Conservation (phyloP, 1,139 yeast genomes). For the Candida albicans region DNA sequence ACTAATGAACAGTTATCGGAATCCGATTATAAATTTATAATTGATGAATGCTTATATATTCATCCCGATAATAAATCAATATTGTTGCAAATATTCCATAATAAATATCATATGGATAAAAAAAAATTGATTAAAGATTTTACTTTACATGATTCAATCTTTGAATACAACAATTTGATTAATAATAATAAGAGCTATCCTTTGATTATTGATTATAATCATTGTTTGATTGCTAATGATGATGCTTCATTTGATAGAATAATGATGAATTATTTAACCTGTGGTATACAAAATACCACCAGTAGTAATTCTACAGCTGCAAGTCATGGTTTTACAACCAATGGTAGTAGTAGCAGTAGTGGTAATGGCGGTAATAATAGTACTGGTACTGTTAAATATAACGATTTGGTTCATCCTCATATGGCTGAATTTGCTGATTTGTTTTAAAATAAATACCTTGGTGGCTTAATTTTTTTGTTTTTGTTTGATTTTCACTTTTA, state of each 20-base stretch:
- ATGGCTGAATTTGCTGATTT: constrained; percentile 51
- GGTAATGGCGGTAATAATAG: background rate
- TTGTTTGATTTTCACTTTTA: too few relatives aligned
- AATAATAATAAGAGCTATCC: constrained; percentile 19
- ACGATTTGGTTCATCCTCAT: constrained; percentile 42
- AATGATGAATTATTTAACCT: constrained; percentile 41
- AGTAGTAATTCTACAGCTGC: constrained; percentile 3
- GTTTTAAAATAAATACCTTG: constrained; percentile 23
- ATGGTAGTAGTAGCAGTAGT: background rate
- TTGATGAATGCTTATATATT: constrained; percentile 37
- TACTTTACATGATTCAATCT: constrained; percentile 13
- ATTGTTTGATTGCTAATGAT: constrained; percentile 52
- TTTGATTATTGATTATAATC: constrained; percentile 61
- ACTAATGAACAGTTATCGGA: constrained; percentile 26
- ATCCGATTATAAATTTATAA: constrained; percentile 35
- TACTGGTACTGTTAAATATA: constrained; percentile 6
- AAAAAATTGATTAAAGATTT: constrained; percentile 15
- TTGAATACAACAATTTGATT: constrained; percentile 14
- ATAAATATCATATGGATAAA: constrained; percentile 6
- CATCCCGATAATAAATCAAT: constrained; percentile 45
- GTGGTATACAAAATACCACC: constrained; percentile 36
- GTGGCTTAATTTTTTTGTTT: background rate
- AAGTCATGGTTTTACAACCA: background rate
- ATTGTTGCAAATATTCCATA: constrained; percentile 26
- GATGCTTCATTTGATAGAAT: constrained; percentile 43